Base-by-base conservation (phyloP, 208 protist species). In the Leishmania gerbilli region DNA sequence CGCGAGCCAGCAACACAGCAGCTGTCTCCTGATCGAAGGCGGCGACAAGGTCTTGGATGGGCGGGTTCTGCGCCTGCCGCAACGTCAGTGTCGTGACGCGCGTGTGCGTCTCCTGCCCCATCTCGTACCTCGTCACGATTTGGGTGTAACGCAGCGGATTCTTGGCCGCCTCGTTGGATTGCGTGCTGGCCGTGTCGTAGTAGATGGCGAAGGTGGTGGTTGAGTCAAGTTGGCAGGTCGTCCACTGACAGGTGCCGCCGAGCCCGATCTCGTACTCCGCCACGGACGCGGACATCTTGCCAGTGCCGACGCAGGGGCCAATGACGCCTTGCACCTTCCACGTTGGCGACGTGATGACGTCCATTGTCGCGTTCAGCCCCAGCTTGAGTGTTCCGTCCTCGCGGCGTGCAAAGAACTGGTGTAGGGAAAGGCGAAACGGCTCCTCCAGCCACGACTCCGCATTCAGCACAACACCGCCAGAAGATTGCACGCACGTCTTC, bases 11-110 rank as follows among this genome's bases (percentile, higher is more conserved):
- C 37, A 99, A 85, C 27, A 99, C 98, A 0, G 99, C 98, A 0
- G 99, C 98, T 6, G 99, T 95, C 84, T 99, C 98, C 84, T 99
- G 99, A 87, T 99, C 99, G 86, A 99, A 99, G 17, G 95, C 89
- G 19, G 89, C 83, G 15, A 89, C 85, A 34, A 97, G 82, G 77
- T 97, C 90, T 71, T 89, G 86, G 27, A 90, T 89, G 60, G 89
- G 89, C 55, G 91, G 89, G 47, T 89, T 90, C 49, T 80, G 42
- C 62, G 87, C 79, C 82, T 90, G 86, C 31, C 74, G 86, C 76
- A 95, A 88, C 69, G 79, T 83, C 67, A 97, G 80, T 31, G 97
- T 99, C 56, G 94, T 98, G 34, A 99, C 97, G 75, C 97, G 94
- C 8, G 96, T 91, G 67, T 92, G 91, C 27, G 80, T 82, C 86